phyloP scores from a whole-genome alignment of 208 protist species.

The Perkinsela sp. region DNA sequence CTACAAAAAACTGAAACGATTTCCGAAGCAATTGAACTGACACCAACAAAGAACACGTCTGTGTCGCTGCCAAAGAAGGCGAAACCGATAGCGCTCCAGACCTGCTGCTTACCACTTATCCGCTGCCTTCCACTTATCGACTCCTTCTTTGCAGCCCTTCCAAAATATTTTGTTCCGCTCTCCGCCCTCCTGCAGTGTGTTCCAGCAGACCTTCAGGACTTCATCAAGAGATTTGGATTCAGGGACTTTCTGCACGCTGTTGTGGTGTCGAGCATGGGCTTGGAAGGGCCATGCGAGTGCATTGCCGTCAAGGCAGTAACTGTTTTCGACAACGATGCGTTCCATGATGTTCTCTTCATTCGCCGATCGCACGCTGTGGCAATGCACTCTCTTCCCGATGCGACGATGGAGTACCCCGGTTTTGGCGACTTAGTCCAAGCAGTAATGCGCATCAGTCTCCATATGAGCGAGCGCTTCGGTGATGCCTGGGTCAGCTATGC shows the following conservation, averaged over 20 bases:
- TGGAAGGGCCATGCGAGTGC: not conserved
- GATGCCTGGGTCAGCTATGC: not conserved
- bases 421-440: not conserved
- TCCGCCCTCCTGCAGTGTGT: not conserved
- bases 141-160: not conserved
- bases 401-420: not conserved
- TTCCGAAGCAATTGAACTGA: not conserved
- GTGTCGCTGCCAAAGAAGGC: not conserved
- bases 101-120: not conserved
- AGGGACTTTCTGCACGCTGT: not conserved
- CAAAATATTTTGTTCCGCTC: not conserved
- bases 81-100: not conserved
- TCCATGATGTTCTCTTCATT: not conserved
- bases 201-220: not conserved
- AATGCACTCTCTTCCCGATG: not conserved
- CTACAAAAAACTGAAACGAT: not conserved
- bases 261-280: not conserved
- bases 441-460: not conserved
- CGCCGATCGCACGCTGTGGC: not conserved
- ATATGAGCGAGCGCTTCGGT: not conserved
- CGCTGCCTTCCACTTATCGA: not conserved
- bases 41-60: not conserved
- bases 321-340: not conserved
- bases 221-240: not conserved
- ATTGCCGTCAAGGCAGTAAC: not conserved